These are phyloP conservation scores for Aspergillus luchuensis DNA, from an alignment of 2,329 filamentous ascomycete genomes.

Conservation along the genomic window DNA sequence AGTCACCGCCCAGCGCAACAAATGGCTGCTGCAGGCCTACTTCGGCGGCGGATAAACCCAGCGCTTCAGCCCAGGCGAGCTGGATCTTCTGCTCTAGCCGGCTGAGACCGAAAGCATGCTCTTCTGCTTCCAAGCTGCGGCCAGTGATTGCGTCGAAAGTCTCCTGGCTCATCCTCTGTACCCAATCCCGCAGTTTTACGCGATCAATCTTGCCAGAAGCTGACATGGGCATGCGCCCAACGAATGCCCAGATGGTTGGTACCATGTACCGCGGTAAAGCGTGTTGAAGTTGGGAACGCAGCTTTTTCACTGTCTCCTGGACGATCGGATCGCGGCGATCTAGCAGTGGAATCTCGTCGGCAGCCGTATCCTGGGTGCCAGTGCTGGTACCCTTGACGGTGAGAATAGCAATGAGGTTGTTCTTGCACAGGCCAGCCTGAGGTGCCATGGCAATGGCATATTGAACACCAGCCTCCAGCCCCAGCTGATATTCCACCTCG, in stretches of 20 bases:
- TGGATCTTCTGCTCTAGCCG: not conserved
- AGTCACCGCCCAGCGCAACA: not conserved
- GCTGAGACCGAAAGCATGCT: not conserved
- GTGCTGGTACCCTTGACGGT: not conserved
- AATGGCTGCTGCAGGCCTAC: not conserved
- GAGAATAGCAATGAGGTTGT: not conserved
- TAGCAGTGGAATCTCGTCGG: not conserved
- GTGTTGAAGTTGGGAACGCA: not conserved
- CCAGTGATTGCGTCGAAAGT: not conserved
- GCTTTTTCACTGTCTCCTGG: not conserved
- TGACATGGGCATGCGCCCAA: not conserved
- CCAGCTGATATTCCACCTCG: not conserved
- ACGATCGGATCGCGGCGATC: not conserved
- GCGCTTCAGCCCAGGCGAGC: not conserved
- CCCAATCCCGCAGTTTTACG: not conserved
- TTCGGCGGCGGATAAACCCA: not conserved
- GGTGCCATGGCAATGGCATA: not conserved
- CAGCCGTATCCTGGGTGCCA: not conserved
- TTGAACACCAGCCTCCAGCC: not conserved
- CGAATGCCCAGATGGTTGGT: not conserved
- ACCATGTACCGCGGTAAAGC: conserved; percentile 1
- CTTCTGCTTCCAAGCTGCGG: not conserved
- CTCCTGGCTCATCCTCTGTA: not conserved
- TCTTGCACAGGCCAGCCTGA: not conserved
- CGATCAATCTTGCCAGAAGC: not conserved